A percentile compares a stretch with the other conserved stretches of the same genome.
Conservation (phyloP, 768 basidiomycete species). For the Podaxis sp. region DNA sequence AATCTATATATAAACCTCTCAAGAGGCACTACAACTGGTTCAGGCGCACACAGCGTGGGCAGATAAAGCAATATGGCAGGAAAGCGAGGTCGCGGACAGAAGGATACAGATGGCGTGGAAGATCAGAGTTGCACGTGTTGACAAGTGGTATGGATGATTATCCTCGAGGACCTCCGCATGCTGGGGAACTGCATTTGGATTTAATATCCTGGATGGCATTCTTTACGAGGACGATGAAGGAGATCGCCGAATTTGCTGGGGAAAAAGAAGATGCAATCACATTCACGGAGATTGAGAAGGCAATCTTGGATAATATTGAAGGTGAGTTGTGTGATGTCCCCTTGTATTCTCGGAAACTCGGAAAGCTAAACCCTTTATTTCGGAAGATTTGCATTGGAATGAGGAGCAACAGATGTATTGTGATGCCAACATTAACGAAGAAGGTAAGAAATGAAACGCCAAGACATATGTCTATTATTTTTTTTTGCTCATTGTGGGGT, state of each 20-base stretch:
- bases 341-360: background rate
- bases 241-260: slow-evolving; percentile 83
- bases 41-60: slow-evolving; percentile 88
- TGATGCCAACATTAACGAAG: slow-evolving; percentile 79
- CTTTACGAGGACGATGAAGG: slow-evolving; percentile 91
- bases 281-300: slow-evolving; percentile 74
- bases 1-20: slow-evolving; percentile 77
- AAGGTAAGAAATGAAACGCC: slow-evolving; percentile 50
- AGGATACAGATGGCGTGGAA: slow-evolving; percentile 92
- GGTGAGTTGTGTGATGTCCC: slow-evolving; percentile 42
- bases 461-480: slow-evolving; percentile 1
- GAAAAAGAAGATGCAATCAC: slow-evolving; percentile 81
- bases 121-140: slow-evolving; percentile 81
- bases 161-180: slow-evolving; percentile 84
- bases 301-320: slow-evolving; percentile 81
- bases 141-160: slow-evolving; percentile 98
- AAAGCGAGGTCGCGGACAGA: slow-evolving; percentile 84
- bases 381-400: slow-evolving; percentile 87
- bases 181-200: slow-evolving; percentile 92
- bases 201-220: slow-evolving; percentile 96
- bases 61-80: slow-evolving; percentile 87
- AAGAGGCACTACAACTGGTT: slow-evolving; percentile 97
- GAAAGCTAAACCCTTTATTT: background rate
- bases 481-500: slow-evolving; percentile 3
- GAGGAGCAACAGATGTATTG: slow-evolving; percentile 92